Evolutionary conservation across 495 filamentous ascomycete genomes (phyloP).

Genomic region (Aspergillus sclerotioniger): DNA sequence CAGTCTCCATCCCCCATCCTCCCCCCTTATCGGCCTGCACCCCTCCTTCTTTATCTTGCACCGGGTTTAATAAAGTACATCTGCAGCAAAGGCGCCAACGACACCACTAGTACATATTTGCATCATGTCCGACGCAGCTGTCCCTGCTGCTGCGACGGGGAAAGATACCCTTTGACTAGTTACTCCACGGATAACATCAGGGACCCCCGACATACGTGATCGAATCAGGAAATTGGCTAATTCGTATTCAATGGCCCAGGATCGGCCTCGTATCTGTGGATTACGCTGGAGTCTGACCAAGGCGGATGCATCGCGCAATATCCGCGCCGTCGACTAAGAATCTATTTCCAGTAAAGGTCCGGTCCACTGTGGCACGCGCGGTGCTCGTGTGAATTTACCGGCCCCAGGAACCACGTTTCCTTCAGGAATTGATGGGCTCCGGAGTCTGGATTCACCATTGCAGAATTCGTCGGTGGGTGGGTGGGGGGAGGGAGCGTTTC

Average conservation of each 20-base stretch:
- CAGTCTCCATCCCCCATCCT: background rate
- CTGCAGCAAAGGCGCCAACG: background rate
- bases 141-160: background rate
- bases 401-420: slow-evolving; percentile 6
- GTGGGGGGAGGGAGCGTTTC: background rate
- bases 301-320: background rate
- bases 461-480: background rate
- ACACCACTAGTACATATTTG: background rate
- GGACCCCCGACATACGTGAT: background rate
- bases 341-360: background rate
- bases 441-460: background rate
- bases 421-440: background rate
- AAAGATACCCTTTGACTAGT: background rate
- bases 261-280: slow-evolving; percentile 5
- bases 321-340: slow-evolving; percentile 1
- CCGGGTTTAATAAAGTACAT: background rate
- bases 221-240: slow-evolving; percentile 1
- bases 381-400: background rate
- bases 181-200: background rate
- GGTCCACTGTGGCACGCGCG: background rate
- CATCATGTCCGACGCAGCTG: background rate
- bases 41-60: background rate
- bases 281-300: background rate
- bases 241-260: background rate
- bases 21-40: background rate